These are phyloP conservation scores for Aureobasidium sp. DNA, from an alignment of 2,329 filamentous ascomycete species.

Conservation along the genomic window DNA sequence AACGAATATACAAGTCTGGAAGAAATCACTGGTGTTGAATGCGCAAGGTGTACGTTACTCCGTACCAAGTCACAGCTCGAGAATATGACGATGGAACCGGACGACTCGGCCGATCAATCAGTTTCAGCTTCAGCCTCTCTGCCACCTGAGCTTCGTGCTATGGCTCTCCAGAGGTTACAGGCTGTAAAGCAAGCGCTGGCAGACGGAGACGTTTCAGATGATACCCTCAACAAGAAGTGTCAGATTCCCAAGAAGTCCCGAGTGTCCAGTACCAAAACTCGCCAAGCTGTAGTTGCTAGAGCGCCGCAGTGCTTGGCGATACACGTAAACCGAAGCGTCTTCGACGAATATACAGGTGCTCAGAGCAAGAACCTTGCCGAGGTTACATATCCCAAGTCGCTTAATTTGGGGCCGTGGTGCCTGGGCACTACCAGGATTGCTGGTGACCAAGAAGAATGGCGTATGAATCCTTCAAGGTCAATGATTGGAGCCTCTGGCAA, in stretches of 20 bases:
- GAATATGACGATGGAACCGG: slow-evolving; percentile 30
- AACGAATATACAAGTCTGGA: slow-evolving; percentile 82
- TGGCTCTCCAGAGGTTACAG: slow-evolving; percentile 49
- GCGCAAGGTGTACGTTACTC: slow-evolving; percentile 79
- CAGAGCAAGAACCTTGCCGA: slow-evolving; percentile 77
- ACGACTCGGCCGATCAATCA: background rate
- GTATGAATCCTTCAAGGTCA: slow-evolving; percentile 58
- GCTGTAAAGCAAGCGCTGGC: slow-evolving; percentile 65
- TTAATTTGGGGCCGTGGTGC: slow-evolving; percentile 82
- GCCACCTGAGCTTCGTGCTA: slow-evolving; percentile 37
- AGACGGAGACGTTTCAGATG: slow-evolving; percentile 68
- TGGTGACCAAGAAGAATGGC: slow-evolving; percentile 57
- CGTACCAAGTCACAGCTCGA: slow-evolving; percentile 48
- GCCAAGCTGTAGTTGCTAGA: slow-evolving; percentile 78
- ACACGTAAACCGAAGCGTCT: slow-evolving; percentile 87
- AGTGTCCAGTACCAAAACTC: slow-evolving; percentile 74
- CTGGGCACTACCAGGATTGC: slow-evolving; percentile 44
- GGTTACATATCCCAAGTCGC: slow-evolving; percentile 64
- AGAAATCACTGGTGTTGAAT: slow-evolving; percentile 81
- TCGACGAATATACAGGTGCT: slow-evolving; percentile 72
- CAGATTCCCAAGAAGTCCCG: slow-evolving; percentile 53
- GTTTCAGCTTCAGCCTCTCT: slow-evolving; percentile 21
- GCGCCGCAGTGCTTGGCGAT: slow-evolving; percentile 73
- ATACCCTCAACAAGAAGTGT: slow-evolving; percentile 39
- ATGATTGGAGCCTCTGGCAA: slow-evolving; percentile 52